Conservation (phyloP, 805 yeast genomes). For the Kazachstania africana region DNA sequence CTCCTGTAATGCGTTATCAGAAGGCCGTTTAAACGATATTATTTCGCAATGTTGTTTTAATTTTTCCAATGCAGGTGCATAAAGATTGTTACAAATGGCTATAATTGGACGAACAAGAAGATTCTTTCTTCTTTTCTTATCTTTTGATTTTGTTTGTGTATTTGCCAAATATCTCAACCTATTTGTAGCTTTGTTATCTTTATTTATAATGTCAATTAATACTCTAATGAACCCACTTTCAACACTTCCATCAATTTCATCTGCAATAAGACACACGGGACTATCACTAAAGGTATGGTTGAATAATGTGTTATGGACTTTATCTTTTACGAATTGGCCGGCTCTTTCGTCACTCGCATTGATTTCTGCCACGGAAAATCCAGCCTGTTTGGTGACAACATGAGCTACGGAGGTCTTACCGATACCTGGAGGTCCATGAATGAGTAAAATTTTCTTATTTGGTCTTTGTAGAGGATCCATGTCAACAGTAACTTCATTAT, state of each 20-base stretch:
- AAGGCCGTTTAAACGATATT: slow-evolving; percentile 51
- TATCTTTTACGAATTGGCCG: slow-evolving; percentile 43
- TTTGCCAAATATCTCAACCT: slow-evolving; percentile 14
- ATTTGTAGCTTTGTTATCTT: slow-evolving; percentile 44
- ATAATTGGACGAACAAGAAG: slow-evolving; percentile 73
- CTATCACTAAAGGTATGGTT: slow-evolving; percentile 54
- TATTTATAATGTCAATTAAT: slow-evolving; percentile 42
- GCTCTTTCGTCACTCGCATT: slow-evolving; percentile 78
- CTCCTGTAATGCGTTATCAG: slow-evolving; percentile 33
- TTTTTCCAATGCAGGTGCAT: slow-evolving; percentile 61
- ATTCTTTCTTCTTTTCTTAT: slow-evolving; percentile 27
- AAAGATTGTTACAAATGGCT: slow-evolving; percentile 83
- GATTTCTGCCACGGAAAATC: slow-evolving; percentile 69
- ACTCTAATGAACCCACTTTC: slow-evolving; percentile 53
- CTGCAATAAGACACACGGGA: slow-evolving; percentile 76
- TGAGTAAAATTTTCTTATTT: slow-evolving; percentile 47
- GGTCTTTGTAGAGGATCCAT: slow-evolving; percentile 50
- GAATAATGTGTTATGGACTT: slow-evolving; percentile 49
- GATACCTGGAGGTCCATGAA: slow-evolving; percentile 88
- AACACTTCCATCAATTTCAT: slow-evolving; percentile 78
- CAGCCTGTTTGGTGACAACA: slow-evolving; percentile 68
- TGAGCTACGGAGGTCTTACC: slow-evolving; percentile 90
- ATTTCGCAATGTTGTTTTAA: slow-evolving; percentile 66
- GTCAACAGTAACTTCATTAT: slow-evolving; percentile 5
- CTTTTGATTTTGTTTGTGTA: slow-evolving; percentile 10